phyloP scores from a whole-genome alignment of 257 asterid genomes.

The Paulownia fortunei region DNA sequence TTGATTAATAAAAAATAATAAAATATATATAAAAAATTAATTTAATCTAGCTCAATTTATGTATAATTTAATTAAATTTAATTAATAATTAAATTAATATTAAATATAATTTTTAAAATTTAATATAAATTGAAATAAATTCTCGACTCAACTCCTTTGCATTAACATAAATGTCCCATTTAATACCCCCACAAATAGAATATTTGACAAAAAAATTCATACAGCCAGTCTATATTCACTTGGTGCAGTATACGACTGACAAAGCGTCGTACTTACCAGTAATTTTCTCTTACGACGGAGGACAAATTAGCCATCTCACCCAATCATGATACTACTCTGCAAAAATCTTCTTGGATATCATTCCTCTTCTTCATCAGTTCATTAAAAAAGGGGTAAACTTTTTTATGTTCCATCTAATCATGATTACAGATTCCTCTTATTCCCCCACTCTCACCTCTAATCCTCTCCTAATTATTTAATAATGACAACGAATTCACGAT shows the following conservation, averaged over 20 bases:
- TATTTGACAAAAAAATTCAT: too few relatives aligned
- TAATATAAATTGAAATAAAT: too few relatives aligned
- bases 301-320: not conserved
- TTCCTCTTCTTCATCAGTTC: constrained; percentile 28
- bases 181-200: too few relatives aligned
- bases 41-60: too few relatives aligned
- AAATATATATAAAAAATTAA: too few relatives aligned
- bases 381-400: constrained; percentile 24
- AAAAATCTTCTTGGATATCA: constrained; percentile 30
- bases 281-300: not conserved
- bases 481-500: constrained; percentile 44
- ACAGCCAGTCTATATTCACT: too few relatives aligned
- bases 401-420: constrained; percentile 27
- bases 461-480: constrained; percentile 32
- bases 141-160: too few relatives aligned
- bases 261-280: not conserved
- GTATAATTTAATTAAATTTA: too few relatives aligned
- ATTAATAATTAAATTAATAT: too few relatives aligned
- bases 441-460: constrained; percentile 21
- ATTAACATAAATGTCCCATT: too few relatives aligned
- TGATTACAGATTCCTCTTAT: constrained; percentile 37
- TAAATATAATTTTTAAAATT: too few relatives aligned
- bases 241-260: not conserved
- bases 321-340: constrained; percentile 15
- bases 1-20: too few relatives aligned